Evolutionary conservation across 2,329 filamentous ascomycete genomes (phyloP).

Genomic region (Colletotrichum scovillei): DNA sequence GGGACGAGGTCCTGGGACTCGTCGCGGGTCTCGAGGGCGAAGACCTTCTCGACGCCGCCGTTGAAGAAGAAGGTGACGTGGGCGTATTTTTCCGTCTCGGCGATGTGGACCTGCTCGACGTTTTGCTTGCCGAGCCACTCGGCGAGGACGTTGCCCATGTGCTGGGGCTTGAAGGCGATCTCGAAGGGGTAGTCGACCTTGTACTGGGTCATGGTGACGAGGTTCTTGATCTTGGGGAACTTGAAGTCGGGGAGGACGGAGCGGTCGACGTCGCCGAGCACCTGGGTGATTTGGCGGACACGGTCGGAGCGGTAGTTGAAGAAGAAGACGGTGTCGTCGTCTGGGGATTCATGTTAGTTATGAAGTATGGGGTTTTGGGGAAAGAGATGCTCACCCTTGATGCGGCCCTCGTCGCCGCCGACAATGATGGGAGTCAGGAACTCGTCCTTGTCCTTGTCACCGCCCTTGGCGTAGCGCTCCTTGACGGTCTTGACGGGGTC

Average conservation of each 20-base stretch:
- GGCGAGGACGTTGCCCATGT: slow-evolving; percentile 97
- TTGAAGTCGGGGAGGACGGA: slow-evolving; percentile 91
- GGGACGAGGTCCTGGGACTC: slow-evolving; percentile 82
- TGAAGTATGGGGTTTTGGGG: too few species aligned
- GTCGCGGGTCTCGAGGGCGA: slow-evolving; percentile 90
- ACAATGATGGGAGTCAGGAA: slow-evolving; percentile 98
- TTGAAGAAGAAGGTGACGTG: slow-evolving; percentile 99
- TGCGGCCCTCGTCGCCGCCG: slow-evolving; percentile 84
- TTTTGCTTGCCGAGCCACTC: slow-evolving; percentile 94
- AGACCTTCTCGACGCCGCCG: slow-evolving; percentile 96
- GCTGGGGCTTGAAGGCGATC: slow-evolving; percentile 92
- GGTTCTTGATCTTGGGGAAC: slow-evolving; percentile 85
- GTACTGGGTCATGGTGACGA: slow-evolving; percentile 99
- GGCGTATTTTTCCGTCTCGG: slow-evolving; percentile 99
- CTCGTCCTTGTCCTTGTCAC: slow-evolving; percentile 83
- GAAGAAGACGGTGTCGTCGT: slow-evolving; percentile 96
- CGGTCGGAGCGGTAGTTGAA: slow-evolving; percentile 99
- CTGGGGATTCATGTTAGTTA: slow-evolving; percentile 54
- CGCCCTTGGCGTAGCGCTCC: slow-evolving; percentile 84
- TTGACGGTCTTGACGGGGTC: slow-evolving; percentile 90
- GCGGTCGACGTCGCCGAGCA: slow-evolving; percentile 91
- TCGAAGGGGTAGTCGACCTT: slow-evolving; percentile 95
- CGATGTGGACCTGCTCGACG: slow-evolving; percentile 93
- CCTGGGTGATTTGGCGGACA: slow-evolving; percentile 94
- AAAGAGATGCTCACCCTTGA: slow-evolving; percentile 72